Base-by-base conservation (phyloP, 2,329 filamentous ascomycete species). In the Aureobasidium namibiae region DNA sequence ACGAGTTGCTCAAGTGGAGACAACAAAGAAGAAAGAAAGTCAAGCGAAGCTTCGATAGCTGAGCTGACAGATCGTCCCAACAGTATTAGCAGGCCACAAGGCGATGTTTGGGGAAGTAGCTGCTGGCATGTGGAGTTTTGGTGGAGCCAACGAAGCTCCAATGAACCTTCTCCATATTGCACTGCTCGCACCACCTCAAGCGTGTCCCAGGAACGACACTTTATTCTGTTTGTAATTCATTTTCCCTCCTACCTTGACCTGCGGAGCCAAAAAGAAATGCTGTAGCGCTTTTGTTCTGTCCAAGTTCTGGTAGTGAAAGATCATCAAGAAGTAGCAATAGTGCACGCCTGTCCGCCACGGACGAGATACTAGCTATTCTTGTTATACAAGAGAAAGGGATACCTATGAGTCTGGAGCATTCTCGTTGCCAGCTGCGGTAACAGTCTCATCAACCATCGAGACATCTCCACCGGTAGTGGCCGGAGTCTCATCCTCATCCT, bases 401-500 rank as follows among this genome's bases (percentile, higher is more conserved):
- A 31, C 33, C 31, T 59, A 59, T 21, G 45, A 50, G 39, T 50
- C 57, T 16, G 57, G 34, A 9, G 52, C 59, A n/a, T 56, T 52
- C 36, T 61, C 61, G 39, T 58, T 63, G 39, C 57, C 61, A 24
- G 54, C 59, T 36, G 61, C 59, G 10, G 53, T 31, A 14, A 44
- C 42, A 4, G 56, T 34, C 31, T 61, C 59, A 23, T 61, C 59
- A 31, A 61, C 60, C 39, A 61, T 60, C 34, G 59, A 56, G n/a
- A 61, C 61, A 38, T 61, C 59, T 13, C 58, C 60, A 33, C 57
- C 54, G 11, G 57, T 41, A 45, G 61, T 53, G 42, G 53, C 59
- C 18, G 62, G 60, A 29, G 58, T 53, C 14, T 61, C 65, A 18
- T 68, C 68, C 4, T 70, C 69, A 13, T 69, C 69, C 7, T 72